Conservation (phyloP, 768 basidiomycete species). For the Lactifluus pinguis region DNA sequence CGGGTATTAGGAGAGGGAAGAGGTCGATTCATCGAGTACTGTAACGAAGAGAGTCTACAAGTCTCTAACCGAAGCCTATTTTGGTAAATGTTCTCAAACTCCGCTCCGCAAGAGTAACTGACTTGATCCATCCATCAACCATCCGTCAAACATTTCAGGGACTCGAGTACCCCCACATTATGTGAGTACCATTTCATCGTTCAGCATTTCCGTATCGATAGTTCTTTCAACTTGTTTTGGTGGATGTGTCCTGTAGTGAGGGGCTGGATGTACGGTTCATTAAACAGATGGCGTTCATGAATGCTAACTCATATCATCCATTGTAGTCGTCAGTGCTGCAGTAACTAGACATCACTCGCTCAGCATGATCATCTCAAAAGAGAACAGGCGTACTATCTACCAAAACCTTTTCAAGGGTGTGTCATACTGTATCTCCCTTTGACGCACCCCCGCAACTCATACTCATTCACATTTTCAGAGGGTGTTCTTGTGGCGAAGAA, state of each 20-base stretch:
- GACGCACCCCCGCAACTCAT: not conserved
- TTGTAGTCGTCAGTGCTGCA: constrained; percentile 30
- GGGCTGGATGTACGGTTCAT: constrained; percentile 28
- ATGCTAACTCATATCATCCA: constrained; percentile 16
- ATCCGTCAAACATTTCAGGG: not conserved
- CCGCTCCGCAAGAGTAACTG: not conserved
- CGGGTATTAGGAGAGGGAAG: not conserved
- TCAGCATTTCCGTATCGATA: not conserved
- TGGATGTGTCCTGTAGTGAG: constrained; percentile 5
- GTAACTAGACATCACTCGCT: constrained; percentile 24
- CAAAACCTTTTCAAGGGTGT: constrained; percentile 99
- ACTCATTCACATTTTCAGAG: constrained; percentile 42
- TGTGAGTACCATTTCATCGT: not conserved
- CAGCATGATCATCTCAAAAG: constrained; percentile 95
- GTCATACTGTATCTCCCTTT: constrained; percentile 22
- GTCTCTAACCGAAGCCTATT: not conserved
- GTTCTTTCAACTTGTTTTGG: constrained; percentile 1
- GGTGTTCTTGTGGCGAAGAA: constrained; percentile 99
- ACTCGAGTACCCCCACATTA: not conserved
- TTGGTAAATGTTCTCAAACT: not conserved
- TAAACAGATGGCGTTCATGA: constrained; percentile 25
- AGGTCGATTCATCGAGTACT: not conserved
- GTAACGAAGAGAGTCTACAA: too few relatives aligned
- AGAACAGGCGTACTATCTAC: constrained; percentile 93
- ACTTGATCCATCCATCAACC: too few relatives aligned